Base-by-base conservation (phyloP, 2,329 filamentous ascomycete genomes). In the Fusarium duplospermum region DNA sequence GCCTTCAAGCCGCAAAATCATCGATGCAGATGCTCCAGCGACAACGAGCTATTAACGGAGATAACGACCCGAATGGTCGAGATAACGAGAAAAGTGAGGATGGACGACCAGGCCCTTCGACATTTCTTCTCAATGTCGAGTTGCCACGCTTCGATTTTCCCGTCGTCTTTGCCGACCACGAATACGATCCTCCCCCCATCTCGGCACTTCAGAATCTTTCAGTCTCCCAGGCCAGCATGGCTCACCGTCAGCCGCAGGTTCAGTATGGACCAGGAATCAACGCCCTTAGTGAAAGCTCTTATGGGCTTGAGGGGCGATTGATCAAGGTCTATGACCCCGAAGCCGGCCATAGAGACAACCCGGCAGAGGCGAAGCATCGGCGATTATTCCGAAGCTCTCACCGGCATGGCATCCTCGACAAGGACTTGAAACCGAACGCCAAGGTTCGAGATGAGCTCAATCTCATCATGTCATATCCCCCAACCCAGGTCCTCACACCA, bases 361-460 rank as follows among this genome's bases (percentile, higher is more conserved):
- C 96, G 1, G 95, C 95, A 13, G 96, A 99, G 83, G 94, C 93
- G 80, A 99, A 99, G 82, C 96, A 99, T 82, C 91, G 96, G 73
- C 90, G 95, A 71, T 88, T 99, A 27, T 95, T 98, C 76, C 92
- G 96, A 81, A 97, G 95, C 81, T 94, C 96, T 76, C 90, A 92
- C 78, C 91, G 97, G 33, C 97, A 97, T 75, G 94, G 95, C n/a
- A 94, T 96, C 56, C 87, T 98, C 73, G 97, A 99, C 82, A 93
- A 96, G 75, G 96, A 99, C 81, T 86, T 98, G 71, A 98, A 98
- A 80, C 96, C 96, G 0, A 98, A 99, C 77, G 94, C 96, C 33
- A 97, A 98, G 83, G 94, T 97, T 65, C 91, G 96, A 67, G 96
- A 99, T 82, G 95, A 98, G 82, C 87, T 99, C 35, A 98, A 98